A percentile compares a stretch with the other conserved stretches of the same genome.
Evolutionary conservation across 176 grass and related monocot genomes (phyloP).

Genomic region (Cenchrus purpureus): DNA sequence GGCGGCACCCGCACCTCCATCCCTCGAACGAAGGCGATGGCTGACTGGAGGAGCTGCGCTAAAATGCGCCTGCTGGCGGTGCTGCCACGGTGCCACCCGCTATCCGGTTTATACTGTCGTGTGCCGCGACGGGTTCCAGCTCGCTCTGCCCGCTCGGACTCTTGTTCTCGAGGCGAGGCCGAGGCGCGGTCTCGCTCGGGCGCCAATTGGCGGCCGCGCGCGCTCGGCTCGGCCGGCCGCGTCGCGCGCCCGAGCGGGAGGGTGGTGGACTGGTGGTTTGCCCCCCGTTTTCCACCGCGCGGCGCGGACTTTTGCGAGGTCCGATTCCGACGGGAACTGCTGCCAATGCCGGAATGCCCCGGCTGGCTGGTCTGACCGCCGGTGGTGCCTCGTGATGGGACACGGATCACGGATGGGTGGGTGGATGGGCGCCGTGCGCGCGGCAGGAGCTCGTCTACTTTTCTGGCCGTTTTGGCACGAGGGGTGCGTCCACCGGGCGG

Average conservation of each 20-base stretch:
- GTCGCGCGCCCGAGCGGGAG: neutral
- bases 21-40: neutral
- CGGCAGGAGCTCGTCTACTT: no score
- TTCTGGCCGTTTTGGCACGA: no score
- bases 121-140: neutral
- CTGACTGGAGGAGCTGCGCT: neutral
- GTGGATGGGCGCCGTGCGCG: neutral
- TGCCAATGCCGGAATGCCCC: no score
- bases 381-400: neutral
- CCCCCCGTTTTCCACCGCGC: neutral
- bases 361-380: neutral
- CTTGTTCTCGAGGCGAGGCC: neutral
- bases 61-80: neutral
- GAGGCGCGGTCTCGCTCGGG: neutral
- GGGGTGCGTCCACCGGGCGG: neutral
- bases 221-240: neutral
- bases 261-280: neutral
- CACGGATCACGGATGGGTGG: neutral
- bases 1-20: slow-evolving; percentile 48
- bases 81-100: neutral
- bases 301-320: neutral
- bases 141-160: no score
- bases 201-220: slow-evolving; percentile 20
- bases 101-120: neutral
- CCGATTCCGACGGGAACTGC: no score